Base-by-base conservation (phyloP, 306 rosid genomes). In the apple (Malus domestica) region DNA sequence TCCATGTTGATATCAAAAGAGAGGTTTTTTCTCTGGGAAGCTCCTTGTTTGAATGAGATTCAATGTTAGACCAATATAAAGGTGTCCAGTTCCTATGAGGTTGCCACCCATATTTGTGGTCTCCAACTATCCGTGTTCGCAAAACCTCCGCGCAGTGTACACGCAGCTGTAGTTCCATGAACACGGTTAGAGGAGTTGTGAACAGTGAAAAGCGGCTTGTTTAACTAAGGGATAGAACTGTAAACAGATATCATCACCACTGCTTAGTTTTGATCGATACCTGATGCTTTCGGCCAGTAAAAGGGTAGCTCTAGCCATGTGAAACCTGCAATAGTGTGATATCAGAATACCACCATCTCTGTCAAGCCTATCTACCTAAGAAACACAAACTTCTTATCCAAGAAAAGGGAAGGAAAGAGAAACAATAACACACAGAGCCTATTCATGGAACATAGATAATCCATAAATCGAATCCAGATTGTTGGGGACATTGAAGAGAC, bases 241-340 rank as follows among this genome's bases (percentile, higher is more conserved):
- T 23, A 22, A 15, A 32, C 46, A 46, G 74, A 46, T 38, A 32
- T 77, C 63, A 70, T 54, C 46, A 49, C 18, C 67, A 78, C 65
- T 4, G 57, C 54, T 67, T 58, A 79, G 61, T 68, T 45, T 66
- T 42, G 64, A 67, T 19, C 60, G 52, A 67, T 33, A 95, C 98
- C 97, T 95, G 98, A 87, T 95, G 98, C 83, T 95, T 95, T 87
- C 97, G 88, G 68, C 98, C 97, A 9, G 97, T 95, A 72, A 90
- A 82, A 73, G 97, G 98, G 67, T 73, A 95, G 81, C 88, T 95
- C 97, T 81, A 95, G 80, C 98, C 98, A 95, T 59, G 97, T 77
- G 75, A 57, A 95, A 67, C 97, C 98, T 95, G 91, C 84, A 67
- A 42, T 60, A 4, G 57, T 49, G 61, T 69, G 78, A 69, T 80